Conservation (phyloP, 805 yeast genomes). For the Cyberlindnera euphorbiae region DNA sequence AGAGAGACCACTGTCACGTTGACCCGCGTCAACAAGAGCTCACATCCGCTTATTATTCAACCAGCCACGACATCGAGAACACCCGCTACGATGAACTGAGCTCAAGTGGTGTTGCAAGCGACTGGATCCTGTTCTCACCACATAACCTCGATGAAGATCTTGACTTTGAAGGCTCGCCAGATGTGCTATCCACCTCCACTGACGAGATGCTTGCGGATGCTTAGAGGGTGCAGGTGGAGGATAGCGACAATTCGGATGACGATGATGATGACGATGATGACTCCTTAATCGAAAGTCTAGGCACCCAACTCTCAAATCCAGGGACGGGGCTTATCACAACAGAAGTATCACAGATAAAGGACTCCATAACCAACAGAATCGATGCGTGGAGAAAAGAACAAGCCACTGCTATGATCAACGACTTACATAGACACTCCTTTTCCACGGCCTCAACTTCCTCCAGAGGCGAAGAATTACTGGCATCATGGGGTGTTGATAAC, state of each 20-base stretch:
- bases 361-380: conserved; percentile 22
- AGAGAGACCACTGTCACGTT: background rate
- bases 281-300: conserved; percentile 24
- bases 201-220: conserved; percentile 3
- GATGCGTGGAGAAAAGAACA: conserved; percentile 28
- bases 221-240: conserved; percentile 6
- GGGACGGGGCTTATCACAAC: too few species aligned
- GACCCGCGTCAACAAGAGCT: background rate
- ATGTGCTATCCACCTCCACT: conserved; percentile 17
- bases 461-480: conserved; percentile 24
- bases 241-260: conserved; percentile 15
- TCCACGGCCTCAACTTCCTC: conserved; percentile 9
- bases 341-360: too few species aligned
- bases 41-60: background rate
- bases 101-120: conserved; percentile 23
- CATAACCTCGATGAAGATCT: conserved; percentile 8
- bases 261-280: conserved; percentile 25
- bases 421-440: conserved; percentile 16
- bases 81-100: conserved; percentile 17
- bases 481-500: conserved; percentile 33
- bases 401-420: conserved; percentile 21
- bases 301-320: conserved; percentile 17
- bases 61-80: background rate
- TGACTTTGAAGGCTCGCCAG: conserved; percentile 1
- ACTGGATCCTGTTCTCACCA: conserved; percentile 27